phyloP scores from a whole-genome alignment of 116 monocot genomes.

The Trichopus zeylanicus region DNA sequence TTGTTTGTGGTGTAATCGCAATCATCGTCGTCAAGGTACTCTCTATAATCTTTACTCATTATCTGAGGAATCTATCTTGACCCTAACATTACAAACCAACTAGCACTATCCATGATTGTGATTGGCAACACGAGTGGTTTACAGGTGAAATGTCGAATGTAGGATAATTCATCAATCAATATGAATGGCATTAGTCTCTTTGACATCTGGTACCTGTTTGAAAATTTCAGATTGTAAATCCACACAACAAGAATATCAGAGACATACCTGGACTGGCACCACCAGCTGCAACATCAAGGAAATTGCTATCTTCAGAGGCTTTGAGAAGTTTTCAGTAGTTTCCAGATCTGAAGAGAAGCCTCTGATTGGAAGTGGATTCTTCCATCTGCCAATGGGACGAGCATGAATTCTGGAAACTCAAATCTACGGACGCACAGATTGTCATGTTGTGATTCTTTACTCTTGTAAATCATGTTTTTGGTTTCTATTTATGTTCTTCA shows the following conservation, averaged over 20 bases:
- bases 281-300: slow-evolving; percentile 59
- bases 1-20: slow-evolving; percentile 87
- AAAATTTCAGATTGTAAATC: slow-evolving; percentile 65
- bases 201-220: not conserved
- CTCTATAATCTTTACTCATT: not conserved
- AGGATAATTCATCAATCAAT: not conserved
- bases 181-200: not conserved
- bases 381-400: not conserved
- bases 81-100: no score
- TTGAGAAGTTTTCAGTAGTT: slow-evolving; percentile 7
- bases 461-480: slow-evolving; percentile 9
- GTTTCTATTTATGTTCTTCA: not conserved
- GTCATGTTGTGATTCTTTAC: slow-evolving; percentile 2
- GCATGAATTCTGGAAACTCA: not conserved
- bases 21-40: slow-evolving; percentile 90
- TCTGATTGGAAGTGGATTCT: not conserved
- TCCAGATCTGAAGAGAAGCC: not conserved
- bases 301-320: slow-evolving; percentile 29
- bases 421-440: not conserved
- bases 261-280: slow-evolving; percentile 90
- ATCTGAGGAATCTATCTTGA: no score
- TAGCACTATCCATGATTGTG: no score
- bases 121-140: no score
- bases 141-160: no score
- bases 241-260: slow-evolving; percentile 68